These are phyloP conservation scores for Suhomyces yuchorum DNA, from an alignment of 1,139 yeast genomes.

Conservation along the genomic window DNA sequence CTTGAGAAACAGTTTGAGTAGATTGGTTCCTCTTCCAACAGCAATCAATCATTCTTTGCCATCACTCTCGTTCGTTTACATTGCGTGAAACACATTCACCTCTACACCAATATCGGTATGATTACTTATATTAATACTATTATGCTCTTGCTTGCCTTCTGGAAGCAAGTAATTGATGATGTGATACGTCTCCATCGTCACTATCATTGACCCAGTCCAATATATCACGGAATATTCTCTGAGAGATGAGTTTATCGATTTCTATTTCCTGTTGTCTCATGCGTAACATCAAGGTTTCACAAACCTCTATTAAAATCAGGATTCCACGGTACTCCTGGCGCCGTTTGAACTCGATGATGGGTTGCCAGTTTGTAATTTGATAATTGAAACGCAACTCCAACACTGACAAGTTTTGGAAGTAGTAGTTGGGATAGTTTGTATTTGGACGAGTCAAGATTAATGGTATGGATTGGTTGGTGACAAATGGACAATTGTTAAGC, in stretches of 20 bases:
- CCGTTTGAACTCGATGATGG: conserved; percentile 69
- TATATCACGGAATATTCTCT: conserved; percentile 55
- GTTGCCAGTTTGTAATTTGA: conserved; percentile 58
- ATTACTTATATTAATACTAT: conserved; percentile 2
- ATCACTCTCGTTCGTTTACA: too few species aligned
- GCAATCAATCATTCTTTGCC: too few species aligned
- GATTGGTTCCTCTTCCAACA: too few species aligned
- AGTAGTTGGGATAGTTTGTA: conserved; percentile 32
- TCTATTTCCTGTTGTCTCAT: conserved; percentile 64
- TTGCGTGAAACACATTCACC: too few species aligned
- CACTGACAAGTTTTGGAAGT: conserved; percentile 65
- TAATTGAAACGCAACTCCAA: conserved; percentile 72
- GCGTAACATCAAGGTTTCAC: conserved; percentile 64
- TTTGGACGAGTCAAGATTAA: conserved; percentile 41
- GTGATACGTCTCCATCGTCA: conserved; percentile 43
- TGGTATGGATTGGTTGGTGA: conserved; percentile 72
- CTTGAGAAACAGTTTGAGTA: too few species aligned
- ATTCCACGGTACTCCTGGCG: conserved; percentile 55
- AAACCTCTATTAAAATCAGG: conserved; percentile 70
- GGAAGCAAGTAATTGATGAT: conserved; percentile 13
- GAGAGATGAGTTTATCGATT: conserved; percentile 58
- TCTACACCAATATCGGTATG: neutral
- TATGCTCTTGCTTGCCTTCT: conserved; percentile 6
- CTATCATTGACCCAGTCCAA: conserved; percentile 57
- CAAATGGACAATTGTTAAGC: conserved; percentile 68